phyloP scores from a whole-genome alignment of 805 yeast species.

The Clavispora asparagi region DNA sequence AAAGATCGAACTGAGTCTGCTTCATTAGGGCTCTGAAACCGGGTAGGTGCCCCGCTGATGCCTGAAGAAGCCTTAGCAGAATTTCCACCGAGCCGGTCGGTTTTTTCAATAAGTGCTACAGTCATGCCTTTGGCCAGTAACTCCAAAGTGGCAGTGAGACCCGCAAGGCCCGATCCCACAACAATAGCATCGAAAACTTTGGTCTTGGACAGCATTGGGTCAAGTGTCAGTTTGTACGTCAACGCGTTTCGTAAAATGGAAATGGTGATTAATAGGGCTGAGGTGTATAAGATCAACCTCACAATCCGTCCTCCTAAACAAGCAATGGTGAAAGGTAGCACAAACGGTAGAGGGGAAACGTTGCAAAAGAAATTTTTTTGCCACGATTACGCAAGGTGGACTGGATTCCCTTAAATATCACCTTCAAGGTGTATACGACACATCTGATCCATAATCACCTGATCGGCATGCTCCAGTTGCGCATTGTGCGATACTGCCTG shows the following conservation, averaged over 20 bases:
- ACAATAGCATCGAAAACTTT: slow-evolving; percentile 23
- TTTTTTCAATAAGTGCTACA: slow-evolving; percentile 46
- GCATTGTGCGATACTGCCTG: neutral
- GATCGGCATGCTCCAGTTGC: neutral
- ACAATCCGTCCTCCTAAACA: neutral
- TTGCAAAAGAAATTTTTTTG: neutral
- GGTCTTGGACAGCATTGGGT: slow-evolving; percentile 1
- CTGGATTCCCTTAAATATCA: neutral
- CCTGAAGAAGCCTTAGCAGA: slow-evolving; percentile 61
- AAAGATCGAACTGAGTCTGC: slow-evolving; percentile 25
- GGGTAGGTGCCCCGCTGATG: slow-evolving; percentile 42
- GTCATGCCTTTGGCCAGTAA: slow-evolving; percentile 33
- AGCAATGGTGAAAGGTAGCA: neutral
- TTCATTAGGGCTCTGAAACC: slow-evolving; percentile 16
- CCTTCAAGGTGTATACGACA: neutral
- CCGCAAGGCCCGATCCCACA: slow-evolving; percentile 56
- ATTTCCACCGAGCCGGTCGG: slow-evolving; percentile 49
- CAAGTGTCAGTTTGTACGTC: neutral
- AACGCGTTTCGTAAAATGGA: neutral
- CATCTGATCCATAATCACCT: neutral
- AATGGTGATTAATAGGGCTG: neutral
- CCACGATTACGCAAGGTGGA: neutral
- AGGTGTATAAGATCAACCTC: slow-evolving; percentile 1
- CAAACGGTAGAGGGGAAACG: neutral
- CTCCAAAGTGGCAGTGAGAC: slow-evolving; percentile 41